These are phyloP conservation scores for Populus euphratica DNA, from an alignment of 345 rosid species.

Conservation along the genomic window DNA sequence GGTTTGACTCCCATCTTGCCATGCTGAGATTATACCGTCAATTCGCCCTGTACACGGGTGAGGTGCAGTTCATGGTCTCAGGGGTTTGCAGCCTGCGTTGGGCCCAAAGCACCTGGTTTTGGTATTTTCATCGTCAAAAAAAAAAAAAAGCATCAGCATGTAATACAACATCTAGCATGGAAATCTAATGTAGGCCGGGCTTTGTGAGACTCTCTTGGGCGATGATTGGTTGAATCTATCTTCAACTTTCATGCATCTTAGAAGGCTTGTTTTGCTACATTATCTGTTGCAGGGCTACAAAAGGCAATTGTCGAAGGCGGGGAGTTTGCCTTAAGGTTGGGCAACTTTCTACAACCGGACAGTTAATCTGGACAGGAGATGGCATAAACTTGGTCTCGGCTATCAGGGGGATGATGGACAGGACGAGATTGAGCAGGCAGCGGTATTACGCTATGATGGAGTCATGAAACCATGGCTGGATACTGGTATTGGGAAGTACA, in stretches of 20 bases:
- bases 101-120: neutral
- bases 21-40: neutral
- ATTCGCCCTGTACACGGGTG: neutral
- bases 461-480: slow-evolving; percentile 34
- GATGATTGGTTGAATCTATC: neutral
- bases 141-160: too few relatives aligned
- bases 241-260: neutral
- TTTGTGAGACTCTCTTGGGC: neutral
- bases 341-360: slow-evolving; percentile 26
- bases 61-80: neutral
- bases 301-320: slow-evolving; percentile 20
- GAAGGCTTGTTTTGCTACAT: slow-evolving; percentile 11
- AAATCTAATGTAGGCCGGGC: neutral
- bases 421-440: slow-evolving; percentile 18
- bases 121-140: too few relatives aligned
- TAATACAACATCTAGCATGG: neutral
- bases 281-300: slow-evolving; percentile 20
- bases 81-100: neutral
- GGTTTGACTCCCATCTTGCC: neutral
- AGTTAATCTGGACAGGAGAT: slow-evolving; percentile 17
- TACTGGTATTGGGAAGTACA: slow-evolving; percentile 13
- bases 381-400: slow-evolving; percentile 31
- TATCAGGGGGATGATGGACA: slow-evolving; percentile 6
- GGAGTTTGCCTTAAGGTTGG: slow-evolving; percentile 28
- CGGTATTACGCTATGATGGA: slow-evolving; percentile 32